phyloP scores from a whole-genome alignment of 192 early-diverging fungal species.

The Cetraspora pellucida region DNA sequence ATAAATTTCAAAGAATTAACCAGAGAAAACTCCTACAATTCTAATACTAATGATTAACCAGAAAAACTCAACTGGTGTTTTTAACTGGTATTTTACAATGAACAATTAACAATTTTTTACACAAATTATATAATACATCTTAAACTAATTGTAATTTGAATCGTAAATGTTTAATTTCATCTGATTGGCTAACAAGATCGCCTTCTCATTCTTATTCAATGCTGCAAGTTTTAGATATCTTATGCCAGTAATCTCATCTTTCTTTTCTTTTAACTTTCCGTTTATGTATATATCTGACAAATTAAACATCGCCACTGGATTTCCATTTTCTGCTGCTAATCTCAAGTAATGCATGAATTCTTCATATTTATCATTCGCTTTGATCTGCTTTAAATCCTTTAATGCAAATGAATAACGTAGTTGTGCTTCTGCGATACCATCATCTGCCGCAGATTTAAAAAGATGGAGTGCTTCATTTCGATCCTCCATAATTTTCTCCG shows the following conservation, averaged over 20 bases:
- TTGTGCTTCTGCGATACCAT: neutral
- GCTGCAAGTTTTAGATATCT: conserved; percentile 6
- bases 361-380: no score
- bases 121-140: no score
- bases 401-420: neutral
- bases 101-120: no score
- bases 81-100: no score
- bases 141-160: no score
- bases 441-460: conserved; percentile 11
- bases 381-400: neutral
- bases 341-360: neutral
- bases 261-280: neutral
- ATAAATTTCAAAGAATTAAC: no score
- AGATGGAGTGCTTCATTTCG: neutral
- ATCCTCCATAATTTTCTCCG: neutral
- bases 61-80: no score
- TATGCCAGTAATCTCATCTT: neutral
- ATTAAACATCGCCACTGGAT: neutral
- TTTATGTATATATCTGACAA: neutral
- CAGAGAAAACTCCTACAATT: no score
- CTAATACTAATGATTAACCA: no score
- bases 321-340: neutral
- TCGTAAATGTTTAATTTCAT: no score
- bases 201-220: neutral
- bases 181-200: no score